Percentiles rank a stretch among this genome's conserved stretches.
Conservation (phyloP, 352 stramenopile genomes). For the Globisporangium cederbergense region DNA sequence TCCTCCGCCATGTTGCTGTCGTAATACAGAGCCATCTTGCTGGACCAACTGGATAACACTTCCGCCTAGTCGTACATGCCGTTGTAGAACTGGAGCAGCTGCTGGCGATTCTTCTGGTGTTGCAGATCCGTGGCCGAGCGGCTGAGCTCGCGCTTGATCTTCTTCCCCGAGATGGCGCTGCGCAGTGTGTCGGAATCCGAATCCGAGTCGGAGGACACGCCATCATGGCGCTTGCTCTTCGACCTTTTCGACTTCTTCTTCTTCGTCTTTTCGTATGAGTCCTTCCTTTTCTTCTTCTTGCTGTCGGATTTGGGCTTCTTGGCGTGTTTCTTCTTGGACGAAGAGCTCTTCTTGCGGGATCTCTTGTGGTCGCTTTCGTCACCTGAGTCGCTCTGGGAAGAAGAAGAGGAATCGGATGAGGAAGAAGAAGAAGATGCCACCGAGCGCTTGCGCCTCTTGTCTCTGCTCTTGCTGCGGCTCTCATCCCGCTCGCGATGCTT, state of each 20-base stretch:
- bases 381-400: slow-evolving; percentile 23
- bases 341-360: slow-evolving; percentile 5
- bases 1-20: not conserved
- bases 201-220: slow-evolving; percentile 40
- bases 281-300: slow-evolving; percentile 39
- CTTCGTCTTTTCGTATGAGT: slow-evolving; percentile 29
- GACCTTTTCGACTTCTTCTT: slow-evolving; percentile 34
- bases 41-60: not conserved
- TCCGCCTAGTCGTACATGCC: slow-evolving; percentile 68
- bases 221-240: slow-evolving; percentile 24
- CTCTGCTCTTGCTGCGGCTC: slow-evolving; percentile 7
- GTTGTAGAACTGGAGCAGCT: slow-evolving; percentile 87
- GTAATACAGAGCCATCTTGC: not conserved
- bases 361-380: slow-evolving; percentile 15
- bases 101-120: slow-evolving; percentile 67
- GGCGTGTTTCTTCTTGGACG: slow-evolving; percentile 30
- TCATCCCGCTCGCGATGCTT: slow-evolving; percentile 1
- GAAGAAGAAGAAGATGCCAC: slow-evolving; percentile 10
- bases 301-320: slow-evolving; percentile 28
- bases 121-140: slow-evolving; percentile 55
- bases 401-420: slow-evolving; percentile 23
- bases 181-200: slow-evolving; percentile 68
- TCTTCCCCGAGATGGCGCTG: slow-evolving; percentile 83
- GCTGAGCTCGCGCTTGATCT: slow-evolving; percentile 80
- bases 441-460: not conserved